Evolutionary conservation across 768 basidiomycete genomes (phyloP), one percentile per base, ranked within the genome.

Genomic region (Gautieria morchelliformis): DNA sequence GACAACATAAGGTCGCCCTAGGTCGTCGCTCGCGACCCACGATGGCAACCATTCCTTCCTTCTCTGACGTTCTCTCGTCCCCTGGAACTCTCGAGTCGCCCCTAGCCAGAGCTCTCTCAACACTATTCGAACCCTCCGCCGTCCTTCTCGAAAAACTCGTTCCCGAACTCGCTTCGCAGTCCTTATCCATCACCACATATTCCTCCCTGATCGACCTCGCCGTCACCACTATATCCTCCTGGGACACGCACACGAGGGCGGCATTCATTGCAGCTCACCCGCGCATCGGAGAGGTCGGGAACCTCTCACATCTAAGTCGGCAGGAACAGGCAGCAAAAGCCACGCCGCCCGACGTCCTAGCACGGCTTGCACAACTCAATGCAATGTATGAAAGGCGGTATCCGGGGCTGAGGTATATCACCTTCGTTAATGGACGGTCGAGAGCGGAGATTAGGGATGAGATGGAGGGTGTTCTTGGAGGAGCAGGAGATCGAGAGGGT

Each of bases 371-470:
- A 33, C 79, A 87, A 62, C 78, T 95, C 51, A 96, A 96, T 62
- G 76, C 72, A 11, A 79, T 80, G 61, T 95, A 94, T 65, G 89
- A 93, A 66, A 71, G 66, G 30, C 71, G 71, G 53, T 95, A 85
- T 64, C 82, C 86, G 0, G 83, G 86, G 3, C 67, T 96, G 61
- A 78, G 88, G 19, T 95, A 92, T 66, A 89, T 96, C 71, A 93
- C 91, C 5, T 96, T 93, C 65, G 93, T 95, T 41, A 91, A 93
- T 64, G 89, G 90, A 35, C 79, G 93, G 58, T 79, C 80, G 59
- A 75, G 92, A 40, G 78, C 77, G 35, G 77, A 68, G 47, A 84
- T 96, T 62, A 84, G 81, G 40, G 76, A 81, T 62, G 90, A 93
- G 72, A 86, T 96, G 78, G 89, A 93, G 68, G 75, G 74, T 57